Percentiles rank a stretch among this genome's conserved stretches.
These are phyloP conservation scores for Suhomyces prunicola DNA, from an alignment of 805 yeast species.

Conservation along the genomic window DNA sequence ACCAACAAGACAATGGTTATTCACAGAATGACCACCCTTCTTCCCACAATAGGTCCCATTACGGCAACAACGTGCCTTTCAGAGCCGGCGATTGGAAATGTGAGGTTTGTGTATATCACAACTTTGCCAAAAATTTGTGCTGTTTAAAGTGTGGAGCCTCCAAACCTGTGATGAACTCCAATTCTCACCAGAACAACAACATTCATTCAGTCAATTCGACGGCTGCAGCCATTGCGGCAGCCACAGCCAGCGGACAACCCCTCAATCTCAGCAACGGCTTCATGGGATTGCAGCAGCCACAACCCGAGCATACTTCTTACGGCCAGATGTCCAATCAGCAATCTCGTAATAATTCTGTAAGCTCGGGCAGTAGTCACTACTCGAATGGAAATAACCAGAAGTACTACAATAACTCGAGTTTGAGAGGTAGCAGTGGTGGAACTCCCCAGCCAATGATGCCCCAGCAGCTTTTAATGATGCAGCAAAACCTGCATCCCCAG, in stretches of 20 bases:
- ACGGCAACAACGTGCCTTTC: conserved; percentile 70
- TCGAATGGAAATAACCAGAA: conserved; percentile 11
- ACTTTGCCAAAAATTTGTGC: conserved; percentile 84
- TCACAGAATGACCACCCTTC: conserved; percentile 10
- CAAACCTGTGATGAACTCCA: conserved; percentile 36
- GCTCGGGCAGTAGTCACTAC: conserved; percentile 8
- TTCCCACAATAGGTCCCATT: conserved; percentile 15
- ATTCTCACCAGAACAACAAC: conserved; percentile 11
- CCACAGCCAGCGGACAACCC: conserved; percentile 47
- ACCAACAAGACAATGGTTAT: background rate
- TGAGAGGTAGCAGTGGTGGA: conserved; percentile 14
- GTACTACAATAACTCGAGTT: conserved; percentile 13
- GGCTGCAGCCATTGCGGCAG: conserved; percentile 47
- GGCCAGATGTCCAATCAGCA: conserved; percentile 3
- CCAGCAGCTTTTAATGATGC: conserved; percentile 22
- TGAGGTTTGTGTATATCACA: conserved; percentile 81
- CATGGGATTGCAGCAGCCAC: conserved; percentile 34
- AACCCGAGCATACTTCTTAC: conserved; percentile 23
- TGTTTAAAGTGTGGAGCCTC: conserved; percentile 89
- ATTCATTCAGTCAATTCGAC: conserved; percentile 39
- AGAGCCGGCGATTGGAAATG: conserved; percentile 98
- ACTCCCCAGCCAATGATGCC: conserved; percentile 20
- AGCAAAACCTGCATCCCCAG: conserved; percentile 15
- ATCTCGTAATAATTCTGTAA: conserved; percentile 9
- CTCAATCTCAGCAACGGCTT: conserved; percentile 32